Conservation (phyloP, 768 basidiomycete genomes). For the Leccinellum albellum region DNA sequence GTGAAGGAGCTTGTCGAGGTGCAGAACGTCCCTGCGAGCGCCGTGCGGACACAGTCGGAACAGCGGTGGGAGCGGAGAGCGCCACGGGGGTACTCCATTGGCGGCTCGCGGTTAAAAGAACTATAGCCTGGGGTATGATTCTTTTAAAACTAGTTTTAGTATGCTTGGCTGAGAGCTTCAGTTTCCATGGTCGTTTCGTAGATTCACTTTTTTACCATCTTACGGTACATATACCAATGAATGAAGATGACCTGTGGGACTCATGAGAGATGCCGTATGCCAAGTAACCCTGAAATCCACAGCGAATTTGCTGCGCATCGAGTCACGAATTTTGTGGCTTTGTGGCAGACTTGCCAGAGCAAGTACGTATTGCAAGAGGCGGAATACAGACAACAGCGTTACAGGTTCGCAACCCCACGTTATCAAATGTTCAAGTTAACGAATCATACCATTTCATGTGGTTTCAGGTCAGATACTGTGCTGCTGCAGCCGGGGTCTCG, state of each 20-base stretch:
- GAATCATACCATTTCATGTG: no score
- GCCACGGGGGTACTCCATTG: conserved; percentile 62
- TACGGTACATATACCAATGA: neutral
- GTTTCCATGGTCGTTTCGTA: neutral
- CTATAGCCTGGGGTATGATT: conserved; percentile 9
- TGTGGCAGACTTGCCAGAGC: neutral
- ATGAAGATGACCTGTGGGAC: neutral
- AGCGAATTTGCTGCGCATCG: neutral
- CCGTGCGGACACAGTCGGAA: conserved; percentile 67
- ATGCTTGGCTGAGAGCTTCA: neutral
- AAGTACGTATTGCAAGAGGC: neutral
- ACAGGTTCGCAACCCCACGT: neutral
- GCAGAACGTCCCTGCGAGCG: conserved; percentile 68
- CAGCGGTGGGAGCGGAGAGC: conserved; percentile 66
- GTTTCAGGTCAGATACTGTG: no score
- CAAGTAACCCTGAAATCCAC: neutral
- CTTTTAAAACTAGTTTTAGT: neutral
- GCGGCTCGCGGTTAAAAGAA: conserved; percentile 31
- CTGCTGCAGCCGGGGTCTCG: no score
- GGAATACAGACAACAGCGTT: neutral
- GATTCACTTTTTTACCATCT: neutral
- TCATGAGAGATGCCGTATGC: neutral
- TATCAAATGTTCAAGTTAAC: no score
- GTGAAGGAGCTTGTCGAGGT: conserved; percentile 92
- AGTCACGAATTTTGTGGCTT: neutral